Conservation (phyloP, 1,284 basidiomycete species). For the Ustilago tritici region DNA sequence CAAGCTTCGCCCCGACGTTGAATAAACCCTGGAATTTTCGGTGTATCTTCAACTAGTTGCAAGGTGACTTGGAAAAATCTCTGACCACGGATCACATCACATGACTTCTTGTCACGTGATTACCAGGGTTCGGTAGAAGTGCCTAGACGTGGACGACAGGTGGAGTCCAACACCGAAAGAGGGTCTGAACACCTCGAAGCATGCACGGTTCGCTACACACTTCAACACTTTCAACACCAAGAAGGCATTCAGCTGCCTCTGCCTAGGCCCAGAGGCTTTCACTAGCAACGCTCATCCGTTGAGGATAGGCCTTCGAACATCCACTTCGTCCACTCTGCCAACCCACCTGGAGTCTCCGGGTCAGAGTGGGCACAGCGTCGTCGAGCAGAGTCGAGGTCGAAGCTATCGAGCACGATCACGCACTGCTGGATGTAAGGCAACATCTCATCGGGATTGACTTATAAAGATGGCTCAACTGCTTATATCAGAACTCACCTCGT, state of each 20-base stretch:
- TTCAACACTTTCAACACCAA: neutral
- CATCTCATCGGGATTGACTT: neutral
- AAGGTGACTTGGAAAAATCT: too few species aligned
- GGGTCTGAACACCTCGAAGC: neutral
- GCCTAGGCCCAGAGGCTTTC: neutral
- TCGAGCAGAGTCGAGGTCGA: neutral
- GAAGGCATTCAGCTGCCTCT: neutral
- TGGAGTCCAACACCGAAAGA: slow-evolving; percentile 26
- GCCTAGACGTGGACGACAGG: slow-evolving; percentile 1
- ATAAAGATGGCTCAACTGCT: slow-evolving; percentile 62
- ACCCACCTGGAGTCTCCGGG: neutral
- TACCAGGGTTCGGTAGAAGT: slow-evolving; percentile 6
- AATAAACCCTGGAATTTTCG: too few species aligned
- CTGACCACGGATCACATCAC: too few species aligned
- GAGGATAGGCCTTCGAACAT: neutral
- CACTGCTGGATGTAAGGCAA: neutral
- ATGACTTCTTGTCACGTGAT: too few species aligned
- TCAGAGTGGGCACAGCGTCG: neutral
- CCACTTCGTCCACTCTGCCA: neutral
- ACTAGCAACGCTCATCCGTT: neutral
- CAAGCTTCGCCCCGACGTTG: too few species aligned
- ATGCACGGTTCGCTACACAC: slow-evolving; percentile 18
- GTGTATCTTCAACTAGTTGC: too few species aligned
- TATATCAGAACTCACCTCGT: slow-evolving; percentile 61
- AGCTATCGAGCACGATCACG: neutral